phyloP scores from a whole-genome alignment of 331 rosid genomes.

The Quercus phellos region DNA sequence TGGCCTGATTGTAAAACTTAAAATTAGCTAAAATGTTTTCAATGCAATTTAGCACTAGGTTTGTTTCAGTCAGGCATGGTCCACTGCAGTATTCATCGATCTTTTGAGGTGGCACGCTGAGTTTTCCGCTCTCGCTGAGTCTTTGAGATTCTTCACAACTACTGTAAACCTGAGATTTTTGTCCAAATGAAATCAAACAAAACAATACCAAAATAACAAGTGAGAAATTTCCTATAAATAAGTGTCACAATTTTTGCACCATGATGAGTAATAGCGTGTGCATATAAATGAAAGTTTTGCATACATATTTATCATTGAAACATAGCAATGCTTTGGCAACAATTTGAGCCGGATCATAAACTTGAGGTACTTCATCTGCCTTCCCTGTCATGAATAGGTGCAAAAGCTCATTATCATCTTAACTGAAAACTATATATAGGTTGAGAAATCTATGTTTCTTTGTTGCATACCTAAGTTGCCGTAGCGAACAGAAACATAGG shows the following conservation, averaged over 20 bases:
- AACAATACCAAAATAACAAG: background rate
- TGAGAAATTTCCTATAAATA: too few species aligned
- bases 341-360: constrained; percentile 46
- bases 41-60: constrained; percentile 55
- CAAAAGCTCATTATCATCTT: background rate
- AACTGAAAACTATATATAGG: background rate
- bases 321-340: constrained; percentile 68
- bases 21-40: constrained; percentile 49
- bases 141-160: constrained; percentile 67
- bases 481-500: constrained; percentile 28
- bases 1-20: constrained; percentile 65
- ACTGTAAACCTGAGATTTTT: constrained; percentile 48
- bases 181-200: background rate
- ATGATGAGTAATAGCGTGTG: too few species aligned
- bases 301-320: constrained; percentile 74
- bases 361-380: constrained; percentile 26
- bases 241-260: too few species aligned
- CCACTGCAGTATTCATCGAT: constrained; percentile 59
- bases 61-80: constrained; percentile 62
- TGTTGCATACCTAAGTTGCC: constrained; percentile 34
- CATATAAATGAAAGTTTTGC: background rate
- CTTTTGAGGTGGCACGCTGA: constrained; percentile 45
- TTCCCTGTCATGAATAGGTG: constrained; percentile 27
- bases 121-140: constrained; percentile 47
- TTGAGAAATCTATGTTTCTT: background rate